Conservation (phyloP, 208 protist genomes). For the Trypanosomatidae sp. region DNA sequence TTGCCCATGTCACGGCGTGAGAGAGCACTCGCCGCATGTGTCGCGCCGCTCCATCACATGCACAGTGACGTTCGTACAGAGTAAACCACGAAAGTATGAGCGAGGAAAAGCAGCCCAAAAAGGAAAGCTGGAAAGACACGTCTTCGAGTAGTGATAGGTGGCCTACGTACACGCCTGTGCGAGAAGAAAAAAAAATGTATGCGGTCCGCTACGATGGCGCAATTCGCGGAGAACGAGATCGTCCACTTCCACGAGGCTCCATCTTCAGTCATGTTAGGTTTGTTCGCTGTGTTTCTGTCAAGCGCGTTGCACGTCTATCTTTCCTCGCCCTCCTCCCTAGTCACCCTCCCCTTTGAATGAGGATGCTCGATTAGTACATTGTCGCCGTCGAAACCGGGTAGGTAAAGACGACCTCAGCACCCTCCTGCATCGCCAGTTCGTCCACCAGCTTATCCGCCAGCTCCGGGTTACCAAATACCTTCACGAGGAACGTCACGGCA, state of each 20-base stretch:
- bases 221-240: neutral
- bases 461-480: conserved; percentile 55
- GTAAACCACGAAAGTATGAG: neutral
- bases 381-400: conserved; percentile 43
- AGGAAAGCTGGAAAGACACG: neutral
- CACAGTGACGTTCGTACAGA: neutral
- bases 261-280: too few species aligned
- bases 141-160: neutral
- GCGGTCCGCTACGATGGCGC: neutral
- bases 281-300: neutral
- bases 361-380: conserved; percentile 5
- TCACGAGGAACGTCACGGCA: conserved; percentile 80
- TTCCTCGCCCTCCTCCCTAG: neutral
- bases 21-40: neutral
- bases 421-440: conserved; percentile 64
- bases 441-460: conserved; percentile 69
- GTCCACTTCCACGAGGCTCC: too few species aligned
- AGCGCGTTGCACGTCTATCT: neutral
- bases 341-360: neutral
- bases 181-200: neutral
- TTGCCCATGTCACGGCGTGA: neutral
- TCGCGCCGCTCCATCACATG: neutral
- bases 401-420: conserved; percentile 85
- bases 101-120: neutral
- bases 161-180: neutral